Evolutionary conservation across 371 early-diverging fungal species (phyloP).

Genomic region (Astathelohania contejeani): DNA sequence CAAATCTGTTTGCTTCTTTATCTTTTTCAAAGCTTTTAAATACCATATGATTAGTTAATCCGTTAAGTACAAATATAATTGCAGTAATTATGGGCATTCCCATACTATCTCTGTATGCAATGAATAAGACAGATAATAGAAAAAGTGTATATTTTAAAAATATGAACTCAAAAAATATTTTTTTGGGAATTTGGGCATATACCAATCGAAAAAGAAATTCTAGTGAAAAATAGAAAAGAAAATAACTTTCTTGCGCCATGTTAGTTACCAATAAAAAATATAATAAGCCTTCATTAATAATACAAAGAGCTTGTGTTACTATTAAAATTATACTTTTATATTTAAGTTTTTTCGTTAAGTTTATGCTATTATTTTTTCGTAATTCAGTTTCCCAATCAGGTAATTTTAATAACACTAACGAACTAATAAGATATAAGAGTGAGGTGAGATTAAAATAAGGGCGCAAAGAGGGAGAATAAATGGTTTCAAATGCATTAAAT

Average conservation of each 20-base stretch:
- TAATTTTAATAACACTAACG: background rate
- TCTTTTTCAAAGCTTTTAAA: background rate
- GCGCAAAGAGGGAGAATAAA: background rate
- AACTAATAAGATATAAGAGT: background rate
- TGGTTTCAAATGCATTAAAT: background rate
- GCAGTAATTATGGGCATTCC: background rate
- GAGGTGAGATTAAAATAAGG: background rate
- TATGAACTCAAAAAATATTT: background rate
- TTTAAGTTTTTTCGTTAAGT: no score
- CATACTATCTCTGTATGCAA: background rate
- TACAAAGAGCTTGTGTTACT: background rate
- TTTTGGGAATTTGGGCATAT: background rate
- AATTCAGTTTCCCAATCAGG: no score
- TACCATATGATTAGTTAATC: background rate
- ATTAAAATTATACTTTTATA: no score
- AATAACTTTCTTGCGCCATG: background rate
- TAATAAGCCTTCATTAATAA: background rate
- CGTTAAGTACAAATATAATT: background rate
- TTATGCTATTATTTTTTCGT: no score
- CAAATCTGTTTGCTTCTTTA: background rate
- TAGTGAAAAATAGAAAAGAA: conserved; percentile 1
- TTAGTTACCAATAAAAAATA: conserved; percentile 2
- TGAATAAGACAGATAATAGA: background rate
- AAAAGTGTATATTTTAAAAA: background rate
- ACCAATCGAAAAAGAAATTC: background rate